Percentiles rank a stretch among this genome's conserved stretches.
phyloP scores from a whole-genome alignment of 176 grass and related monocot genomes.

The Rhynchospora pubera region DNA sequence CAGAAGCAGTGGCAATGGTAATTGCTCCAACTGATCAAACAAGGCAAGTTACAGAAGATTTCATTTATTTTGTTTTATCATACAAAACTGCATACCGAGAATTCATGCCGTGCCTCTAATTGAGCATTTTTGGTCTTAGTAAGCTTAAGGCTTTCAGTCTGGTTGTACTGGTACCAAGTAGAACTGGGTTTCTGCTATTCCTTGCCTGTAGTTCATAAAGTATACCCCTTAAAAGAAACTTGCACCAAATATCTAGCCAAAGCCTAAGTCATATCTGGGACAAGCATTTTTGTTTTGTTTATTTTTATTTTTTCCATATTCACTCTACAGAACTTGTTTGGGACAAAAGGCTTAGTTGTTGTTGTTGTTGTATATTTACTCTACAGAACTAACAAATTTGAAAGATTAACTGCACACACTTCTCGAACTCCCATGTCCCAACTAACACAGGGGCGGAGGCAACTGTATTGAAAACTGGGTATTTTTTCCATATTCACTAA shows the following conservation, averaged over 20 bases:
- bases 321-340: background rate
- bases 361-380: too few species aligned
- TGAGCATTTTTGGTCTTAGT: background rate
- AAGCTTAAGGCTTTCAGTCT: background rate
- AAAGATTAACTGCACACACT: background rate
- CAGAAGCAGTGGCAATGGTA: conserved; percentile 86
- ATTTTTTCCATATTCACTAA: too few species aligned
- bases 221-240: background rate
- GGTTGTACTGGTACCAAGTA: background rate
- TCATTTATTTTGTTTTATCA: background rate
- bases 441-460: too few species aligned
- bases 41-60: conserved; percentile 39
- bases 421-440: too few species aligned
- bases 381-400: background rate
- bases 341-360: too few species aligned
- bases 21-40: conserved; percentile 81
- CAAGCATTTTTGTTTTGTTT: background rate
- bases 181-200: background rate
- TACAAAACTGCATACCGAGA: background rate
- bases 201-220: background rate
- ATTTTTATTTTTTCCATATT: too few species aligned
- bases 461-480: too few species aligned
- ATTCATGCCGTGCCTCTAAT: too few species aligned
- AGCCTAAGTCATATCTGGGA: background rate
- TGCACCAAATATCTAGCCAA: background rate